phyloP scores from a whole-genome alignment of 2,329 filamentous ascomycete species.

The Stemphylium lycopersici region DNA sequence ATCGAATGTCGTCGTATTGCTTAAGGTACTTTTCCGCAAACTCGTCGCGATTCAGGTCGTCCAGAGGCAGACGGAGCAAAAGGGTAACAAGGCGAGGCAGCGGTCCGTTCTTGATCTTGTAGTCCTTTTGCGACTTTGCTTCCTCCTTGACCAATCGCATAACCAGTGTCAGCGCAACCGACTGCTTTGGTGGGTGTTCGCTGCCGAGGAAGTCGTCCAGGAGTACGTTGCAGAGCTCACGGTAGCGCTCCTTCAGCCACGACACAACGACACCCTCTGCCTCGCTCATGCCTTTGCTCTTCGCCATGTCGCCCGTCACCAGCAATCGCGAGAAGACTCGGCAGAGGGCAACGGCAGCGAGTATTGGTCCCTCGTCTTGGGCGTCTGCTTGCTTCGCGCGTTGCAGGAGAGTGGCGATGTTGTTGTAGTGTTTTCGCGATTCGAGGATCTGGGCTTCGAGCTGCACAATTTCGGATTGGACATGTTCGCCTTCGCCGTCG shows the following conservation, averaged over 20 bases:
- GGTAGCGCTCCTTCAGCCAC: slow-evolving; percentile 79
- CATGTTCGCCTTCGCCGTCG: slow-evolving; percentile 49
- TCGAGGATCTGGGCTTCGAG: slow-evolving; percentile 83
- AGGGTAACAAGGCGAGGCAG: slow-evolving; percentile 69
- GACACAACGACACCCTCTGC: slow-evolving; percentile 75
- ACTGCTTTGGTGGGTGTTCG: slow-evolving; percentile 66
- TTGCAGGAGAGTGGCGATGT: slow-evolving; percentile 75
- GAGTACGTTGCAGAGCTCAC: slow-evolving; percentile 71
- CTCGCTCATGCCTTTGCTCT: slow-evolving; percentile 69
- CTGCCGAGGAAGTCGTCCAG: slow-evolving; percentile 62
- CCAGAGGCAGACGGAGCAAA: slow-evolving; percentile 64
- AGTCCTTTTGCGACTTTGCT: slow-evolving; percentile 51
- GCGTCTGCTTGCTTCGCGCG: slow-evolving; percentile 57
- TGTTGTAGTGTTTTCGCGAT: slow-evolving; percentile 90
- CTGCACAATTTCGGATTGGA: slow-evolving; percentile 70
- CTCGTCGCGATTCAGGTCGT: slow-evolving; percentile 67
- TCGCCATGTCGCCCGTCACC: slow-evolving; percentile 71
- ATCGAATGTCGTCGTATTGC: slow-evolving; percentile 82
- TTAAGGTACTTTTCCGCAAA: slow-evolving; percentile 81
- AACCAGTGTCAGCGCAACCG: slow-evolving; percentile 74
- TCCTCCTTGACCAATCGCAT: slow-evolving; percentile 88
- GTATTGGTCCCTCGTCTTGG: slow-evolving; percentile 63
- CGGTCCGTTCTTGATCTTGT: slow-evolving; percentile 71
- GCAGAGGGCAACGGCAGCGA: slow-evolving; percentile 81
- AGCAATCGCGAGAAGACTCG: slow-evolving; percentile 84